Base-by-base conservation (phyloP, 129 eudicot species). In the Saussurea involucrata region DNA sequence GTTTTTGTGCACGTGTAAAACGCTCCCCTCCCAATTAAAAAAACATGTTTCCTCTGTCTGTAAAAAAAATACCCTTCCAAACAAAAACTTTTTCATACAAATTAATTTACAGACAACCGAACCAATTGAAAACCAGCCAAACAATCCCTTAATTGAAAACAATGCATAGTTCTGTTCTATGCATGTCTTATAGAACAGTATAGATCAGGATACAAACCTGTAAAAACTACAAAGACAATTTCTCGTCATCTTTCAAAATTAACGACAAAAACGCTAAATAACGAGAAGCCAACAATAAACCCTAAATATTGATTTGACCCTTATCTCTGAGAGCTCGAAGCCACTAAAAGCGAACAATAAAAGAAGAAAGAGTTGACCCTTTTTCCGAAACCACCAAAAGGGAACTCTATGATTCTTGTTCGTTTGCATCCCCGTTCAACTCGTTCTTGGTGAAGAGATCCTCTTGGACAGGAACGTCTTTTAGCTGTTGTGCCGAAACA, bases 401-500 rank as follows among this genome's bases (percentile, higher is more conserved):
- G 21, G 42, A 34, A 66, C 64, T 64, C 36, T 69, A 75, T 10
- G 81, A 66, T 24, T 28, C 72, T 24, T 81, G 69, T 42, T 83
- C 80, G 15, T 65, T 31, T 49, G 76, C 24, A 46, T 87, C 90
- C 13, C 96, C 97, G 49, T 69, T 85, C 58, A 92, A 80, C 83
- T 92, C 97, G n/a, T 77, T 79, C 32, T 84, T 87, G 12, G 81
- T 83, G 73, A 85, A 92, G 1, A 92, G 90, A 89, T 92, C 87
- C 74, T 71, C 80, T 80, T 92, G 95, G 75, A 92, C 83, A 31
- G 96, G 96, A 72, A 89, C 90, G 44, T 87, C 92, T 69, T 89
- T 87, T 12, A 84, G 75, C 87, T 86, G 91, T 66, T 92, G 97
- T 28, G 90, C 84, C 13, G 82, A 84, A 69, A 90, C 69, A 61